These are phyloP conservation scores for Scenedesmus sp. DNA, from an alignment of 163 green algal species.

Conservation along the genomic window DNA sequence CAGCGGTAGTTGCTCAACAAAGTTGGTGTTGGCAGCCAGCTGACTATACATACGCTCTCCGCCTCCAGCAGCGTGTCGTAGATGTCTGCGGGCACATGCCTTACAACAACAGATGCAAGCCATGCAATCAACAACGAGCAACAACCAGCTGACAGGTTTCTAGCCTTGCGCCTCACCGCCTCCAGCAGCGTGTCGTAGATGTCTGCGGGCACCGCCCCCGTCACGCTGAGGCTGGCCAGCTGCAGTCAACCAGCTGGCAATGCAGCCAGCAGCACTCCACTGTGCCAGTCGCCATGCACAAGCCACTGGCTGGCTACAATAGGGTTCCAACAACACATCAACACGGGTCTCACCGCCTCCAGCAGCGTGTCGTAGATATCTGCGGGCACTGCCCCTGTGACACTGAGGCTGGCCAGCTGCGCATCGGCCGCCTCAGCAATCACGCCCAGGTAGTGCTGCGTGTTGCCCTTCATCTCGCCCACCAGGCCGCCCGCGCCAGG, in stretches of 20 bases:
- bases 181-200: conserved; percentile 92
- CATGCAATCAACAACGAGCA: no score
- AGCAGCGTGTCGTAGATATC: conserved; percentile 95
- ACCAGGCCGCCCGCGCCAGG: conserved; percentile 61
- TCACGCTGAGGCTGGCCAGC: conserved; percentile 14
- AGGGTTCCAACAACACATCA: not conserved
- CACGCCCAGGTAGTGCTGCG: conserved; percentile 83
- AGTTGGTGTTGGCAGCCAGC: no score
- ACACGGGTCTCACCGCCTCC: conserved; percentile 67
- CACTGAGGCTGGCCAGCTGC: conserved; percentile 33
- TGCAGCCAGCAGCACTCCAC: no score
- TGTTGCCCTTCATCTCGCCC: conserved; percentile 80
- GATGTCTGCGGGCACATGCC: no score
- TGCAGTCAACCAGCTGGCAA: not conserved
- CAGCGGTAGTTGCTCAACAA: not conserved
- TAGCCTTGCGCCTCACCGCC: conserved; percentile 63
- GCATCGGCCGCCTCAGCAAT: conserved; percentile 88
- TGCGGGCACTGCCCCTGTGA: conserved; percentile 12
- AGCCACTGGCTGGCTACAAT: no score
- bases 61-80: no score
- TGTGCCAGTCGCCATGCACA: no score
- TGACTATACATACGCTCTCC: not conserved
- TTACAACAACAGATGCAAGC: no score
- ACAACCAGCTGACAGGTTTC: no score
- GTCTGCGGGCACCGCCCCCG: conserved; percentile 63